Evolutionary conservation across 208 protist genomes (phyloP).

Genomic region (Porcisia hertigi): DNA sequence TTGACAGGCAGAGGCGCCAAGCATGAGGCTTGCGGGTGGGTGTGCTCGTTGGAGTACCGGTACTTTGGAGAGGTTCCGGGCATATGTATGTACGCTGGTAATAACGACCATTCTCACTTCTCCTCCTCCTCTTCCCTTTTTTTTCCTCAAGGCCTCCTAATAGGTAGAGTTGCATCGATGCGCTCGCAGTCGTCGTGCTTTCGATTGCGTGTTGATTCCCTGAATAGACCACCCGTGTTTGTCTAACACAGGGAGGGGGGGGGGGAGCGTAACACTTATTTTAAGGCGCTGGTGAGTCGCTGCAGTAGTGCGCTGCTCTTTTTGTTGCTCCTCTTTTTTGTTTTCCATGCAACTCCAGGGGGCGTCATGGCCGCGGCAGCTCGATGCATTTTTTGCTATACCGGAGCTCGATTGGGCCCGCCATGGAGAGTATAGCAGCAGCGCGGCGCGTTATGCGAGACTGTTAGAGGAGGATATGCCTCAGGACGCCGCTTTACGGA

Average conservation of each 20-base stretch:
- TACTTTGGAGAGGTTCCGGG: too few relatives aligned
- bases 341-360: constrained; percentile 11
- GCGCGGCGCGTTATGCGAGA: background rate
- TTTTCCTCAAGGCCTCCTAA: background rate
- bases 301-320: background rate
- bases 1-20: background rate
- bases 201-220: background rate
- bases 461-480: background rate
- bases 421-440: background rate
- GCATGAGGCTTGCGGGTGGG: background rate
- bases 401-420: background rate
- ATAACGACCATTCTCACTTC: background rate
- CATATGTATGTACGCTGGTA: background rate
- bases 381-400: background rate
- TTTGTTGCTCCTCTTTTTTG: background rate
- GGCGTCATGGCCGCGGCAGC: constrained; percentile 3
- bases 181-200: background rate
- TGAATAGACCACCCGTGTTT: background rate
- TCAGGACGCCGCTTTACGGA: background rate
- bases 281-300: background rate
- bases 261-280: background rate
- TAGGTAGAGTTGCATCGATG: background rate
- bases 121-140: background rate
- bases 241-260: too few relatives aligned
- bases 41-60: background rate